Percentiles rank a stretch among this genome's conserved stretches.
Conservation (phyloP, 2,329 filamentous ascomycete species). For the Acrocalymma vagum region DNA sequence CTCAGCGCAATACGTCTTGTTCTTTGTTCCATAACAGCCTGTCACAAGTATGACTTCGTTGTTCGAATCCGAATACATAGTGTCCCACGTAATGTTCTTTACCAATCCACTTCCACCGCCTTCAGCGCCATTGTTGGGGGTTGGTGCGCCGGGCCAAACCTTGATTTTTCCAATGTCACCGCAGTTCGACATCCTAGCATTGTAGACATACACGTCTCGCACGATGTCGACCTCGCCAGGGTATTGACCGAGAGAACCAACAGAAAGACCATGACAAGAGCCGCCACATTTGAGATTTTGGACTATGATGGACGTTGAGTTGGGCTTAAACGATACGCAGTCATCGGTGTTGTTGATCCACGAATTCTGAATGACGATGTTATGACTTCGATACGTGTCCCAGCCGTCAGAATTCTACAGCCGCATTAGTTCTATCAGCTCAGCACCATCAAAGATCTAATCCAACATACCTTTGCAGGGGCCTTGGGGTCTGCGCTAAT, state of each 20-base stretch:
- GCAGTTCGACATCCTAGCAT: slow-evolving; percentile 36
- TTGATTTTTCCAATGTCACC: slow-evolving; percentile 73
- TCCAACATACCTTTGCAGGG: background rate
- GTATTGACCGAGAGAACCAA: slow-evolving; percentile 74
- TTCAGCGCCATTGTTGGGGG: too few species aligned
- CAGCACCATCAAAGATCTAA: too few species aligned
- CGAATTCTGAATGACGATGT: slow-evolving; percentile 70
- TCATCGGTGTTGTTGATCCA: slow-evolving; percentile 63
- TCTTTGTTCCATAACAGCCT: slow-evolving; percentile 68
- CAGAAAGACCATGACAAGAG: slow-evolving; percentile 73
- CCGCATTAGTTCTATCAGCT: too few species aligned
- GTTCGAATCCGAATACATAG: slow-evolving; percentile 65
- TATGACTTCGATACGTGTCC: slow-evolving; percentile 66
- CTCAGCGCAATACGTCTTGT: slow-evolving; percentile 63
- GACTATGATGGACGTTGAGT: slow-evolving; percentile 70
- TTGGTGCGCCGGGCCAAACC: slow-evolving; percentile 68
- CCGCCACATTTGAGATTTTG: slow-evolving; percentile 72
- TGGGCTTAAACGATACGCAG: slow-evolving; percentile 74
- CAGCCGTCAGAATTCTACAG: slow-evolving; percentile 51
- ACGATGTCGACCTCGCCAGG: slow-evolving; percentile 68
- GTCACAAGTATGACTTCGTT: slow-evolving; percentile 68
- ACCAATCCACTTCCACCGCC: slow-evolving; percentile 68
- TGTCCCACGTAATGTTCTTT: slow-evolving; percentile 69
- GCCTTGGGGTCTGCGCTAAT: background rate
- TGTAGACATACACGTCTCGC: slow-evolving; percentile 65